A percentile compares a stretch with the other conserved stretches of the same genome.
phyloP scores from a whole-genome alignment of 2,329 filamentous ascomycete species.

The Cyphellophora europaea region DNA sequence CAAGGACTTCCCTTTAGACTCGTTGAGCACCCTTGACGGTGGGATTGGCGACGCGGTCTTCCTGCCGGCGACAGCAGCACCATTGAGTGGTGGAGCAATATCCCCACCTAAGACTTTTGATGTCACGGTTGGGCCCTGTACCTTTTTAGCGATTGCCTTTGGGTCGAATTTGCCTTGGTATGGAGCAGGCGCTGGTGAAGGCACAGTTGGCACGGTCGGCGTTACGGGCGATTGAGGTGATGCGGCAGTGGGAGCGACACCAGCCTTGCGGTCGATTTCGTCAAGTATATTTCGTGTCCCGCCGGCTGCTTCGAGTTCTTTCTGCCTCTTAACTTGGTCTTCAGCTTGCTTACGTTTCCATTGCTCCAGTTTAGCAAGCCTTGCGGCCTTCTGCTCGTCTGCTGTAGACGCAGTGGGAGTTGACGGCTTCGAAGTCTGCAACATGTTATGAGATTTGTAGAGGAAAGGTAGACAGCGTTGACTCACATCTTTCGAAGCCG shows the following conservation, averaged over 20 bases:
- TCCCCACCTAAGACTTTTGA: slow-evolving; percentile 43
- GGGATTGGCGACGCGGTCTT: slow-evolving; percentile 31
- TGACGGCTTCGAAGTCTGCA: slow-evolving; percentile 46
- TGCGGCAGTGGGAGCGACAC: slow-evolving; percentile 42
- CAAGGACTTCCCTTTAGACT: slow-evolving; percentile 31
- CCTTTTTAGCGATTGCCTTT: slow-evolving; percentile 76
- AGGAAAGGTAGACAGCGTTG: not conserved
- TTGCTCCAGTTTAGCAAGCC: slow-evolving; percentile 71
- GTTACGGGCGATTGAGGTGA: slow-evolving; percentile 39
- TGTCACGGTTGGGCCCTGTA: slow-evolving; percentile 47
- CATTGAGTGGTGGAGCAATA: slow-evolving; percentile 36
- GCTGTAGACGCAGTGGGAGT: slow-evolving; percentile 45
- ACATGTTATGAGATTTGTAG: slow-evolving; percentile 17
- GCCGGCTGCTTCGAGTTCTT: slow-evolving; percentile 52
- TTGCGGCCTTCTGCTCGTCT: slow-evolving; percentile 68
- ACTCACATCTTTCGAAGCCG: slow-evolving; percentile 51
- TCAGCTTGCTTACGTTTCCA: slow-evolving; percentile 86
- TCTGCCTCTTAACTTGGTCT: slow-evolving; percentile 62
- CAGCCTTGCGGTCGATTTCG: slow-evolving; percentile 64
- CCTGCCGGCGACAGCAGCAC: slow-evolving; percentile 29
- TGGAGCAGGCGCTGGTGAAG: slow-evolving; percentile 40
- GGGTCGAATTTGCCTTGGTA: slow-evolving; percentile 78
- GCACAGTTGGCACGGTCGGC: slow-evolving; percentile 33
- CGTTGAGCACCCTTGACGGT: slow-evolving; percentile 17
- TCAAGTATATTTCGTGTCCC: slow-evolving; percentile 59